Evolutionary conservation across 2,329 filamentous ascomycete genomes (phyloP).

Genomic region (Ophiosphaerella herpotricha): DNA sequence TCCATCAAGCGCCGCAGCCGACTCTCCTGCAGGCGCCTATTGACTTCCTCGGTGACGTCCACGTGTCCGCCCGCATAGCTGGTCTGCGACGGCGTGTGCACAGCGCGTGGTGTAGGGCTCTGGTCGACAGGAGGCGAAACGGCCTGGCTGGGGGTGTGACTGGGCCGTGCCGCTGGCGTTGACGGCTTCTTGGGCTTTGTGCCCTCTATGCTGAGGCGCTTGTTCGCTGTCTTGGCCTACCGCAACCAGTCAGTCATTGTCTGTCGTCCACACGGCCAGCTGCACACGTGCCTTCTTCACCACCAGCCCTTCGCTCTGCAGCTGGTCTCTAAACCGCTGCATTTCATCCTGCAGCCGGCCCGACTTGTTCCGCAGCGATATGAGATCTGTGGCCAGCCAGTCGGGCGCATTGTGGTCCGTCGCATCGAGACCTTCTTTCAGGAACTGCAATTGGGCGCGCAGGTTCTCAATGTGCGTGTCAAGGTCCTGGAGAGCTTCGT

Average conservation of each 20-base stretch:
- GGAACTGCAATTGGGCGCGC: conserved; percentile 34
- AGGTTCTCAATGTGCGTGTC: conserved; percentile 39
- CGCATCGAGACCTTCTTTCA: conserved; percentile 37
- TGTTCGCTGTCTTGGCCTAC: background rate
- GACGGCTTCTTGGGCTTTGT: conserved; percentile 14
- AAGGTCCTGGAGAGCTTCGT: conserved; percentile 29
- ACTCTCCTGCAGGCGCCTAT: conserved; percentile 34
- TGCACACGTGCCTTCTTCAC: conserved; percentile 24
- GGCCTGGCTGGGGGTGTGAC: conserved; percentile 11
- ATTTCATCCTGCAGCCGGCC: conserved; percentile 41
- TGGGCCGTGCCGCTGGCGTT: conserved; percentile 5
- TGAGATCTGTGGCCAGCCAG: conserved; percentile 42
- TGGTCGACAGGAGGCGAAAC: conserved; percentile 22
- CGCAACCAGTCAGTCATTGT: background rate
- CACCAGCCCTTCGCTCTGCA: conserved; percentile 32
- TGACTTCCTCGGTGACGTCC: conserved; percentile 42
- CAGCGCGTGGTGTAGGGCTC: conserved; percentile 18
- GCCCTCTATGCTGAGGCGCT: conserved; percentile 26
- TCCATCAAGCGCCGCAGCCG: conserved; percentile 38
- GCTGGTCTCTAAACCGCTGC: conserved; percentile 36
- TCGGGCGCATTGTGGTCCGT: conserved; percentile 43
- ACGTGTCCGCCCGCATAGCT: conserved; percentile 32
- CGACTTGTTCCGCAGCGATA: conserved; percentile 39
- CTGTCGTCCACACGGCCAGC: background rate
- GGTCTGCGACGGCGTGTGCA: conserved; percentile 12